Conservation (phyloP, 768 basidiomycete genomes). For the Agaricus blazei region DNA sequence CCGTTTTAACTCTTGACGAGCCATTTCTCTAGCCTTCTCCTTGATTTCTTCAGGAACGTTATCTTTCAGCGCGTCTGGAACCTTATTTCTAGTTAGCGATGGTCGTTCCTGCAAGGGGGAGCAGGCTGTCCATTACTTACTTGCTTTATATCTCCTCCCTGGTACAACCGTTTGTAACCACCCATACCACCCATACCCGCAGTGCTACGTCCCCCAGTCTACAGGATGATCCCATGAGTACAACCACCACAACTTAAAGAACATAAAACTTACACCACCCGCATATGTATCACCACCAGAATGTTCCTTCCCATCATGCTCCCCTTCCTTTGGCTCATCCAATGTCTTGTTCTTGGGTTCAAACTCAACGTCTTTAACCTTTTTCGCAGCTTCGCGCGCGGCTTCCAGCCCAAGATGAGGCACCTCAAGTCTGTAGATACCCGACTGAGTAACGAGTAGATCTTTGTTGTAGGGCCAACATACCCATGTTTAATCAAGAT, state of each 20-base stretch:
- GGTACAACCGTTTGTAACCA: conserved; percentile 61
- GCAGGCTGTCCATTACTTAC: conserved; percentile 18
- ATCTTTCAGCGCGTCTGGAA: conserved; percentile 36
- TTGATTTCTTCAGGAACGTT: conserved; percentile 56
- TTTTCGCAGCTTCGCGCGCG: conserved; percentile 47
- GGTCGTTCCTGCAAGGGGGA: background rate
- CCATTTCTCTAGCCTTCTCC: conserved; percentile 64
- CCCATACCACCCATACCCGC: conserved; percentile 65
- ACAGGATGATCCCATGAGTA: background rate
- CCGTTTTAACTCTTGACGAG: conserved; percentile 53
- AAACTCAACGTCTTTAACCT: conserved; percentile 51
- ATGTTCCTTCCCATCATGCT: conserved; percentile 59
- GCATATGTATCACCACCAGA: conserved; percentile 61
- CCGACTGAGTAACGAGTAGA: background rate
- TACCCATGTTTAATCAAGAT: conserved; percentile 61
- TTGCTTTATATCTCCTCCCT: conserved; percentile 61
- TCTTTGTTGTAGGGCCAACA: conserved; percentile 7
- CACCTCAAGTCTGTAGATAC: conserved; percentile 38
- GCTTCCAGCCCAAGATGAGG: conserved; percentile 52
- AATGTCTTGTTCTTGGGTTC: conserved; percentile 50
- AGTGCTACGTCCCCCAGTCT: conserved; percentile 65
- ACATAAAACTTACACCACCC: conserved; percentile 44
- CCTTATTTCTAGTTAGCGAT: background rate
- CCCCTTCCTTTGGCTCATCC: conserved; percentile 53
- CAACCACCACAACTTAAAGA: background rate